A percentile compares a stretch with the other conserved stretches of the same genome.
These are phyloP conservation scores for Peronospora farinosa DNA, from an alignment of 352 stramenopile genomes.

Conservation along the genomic window DNA sequence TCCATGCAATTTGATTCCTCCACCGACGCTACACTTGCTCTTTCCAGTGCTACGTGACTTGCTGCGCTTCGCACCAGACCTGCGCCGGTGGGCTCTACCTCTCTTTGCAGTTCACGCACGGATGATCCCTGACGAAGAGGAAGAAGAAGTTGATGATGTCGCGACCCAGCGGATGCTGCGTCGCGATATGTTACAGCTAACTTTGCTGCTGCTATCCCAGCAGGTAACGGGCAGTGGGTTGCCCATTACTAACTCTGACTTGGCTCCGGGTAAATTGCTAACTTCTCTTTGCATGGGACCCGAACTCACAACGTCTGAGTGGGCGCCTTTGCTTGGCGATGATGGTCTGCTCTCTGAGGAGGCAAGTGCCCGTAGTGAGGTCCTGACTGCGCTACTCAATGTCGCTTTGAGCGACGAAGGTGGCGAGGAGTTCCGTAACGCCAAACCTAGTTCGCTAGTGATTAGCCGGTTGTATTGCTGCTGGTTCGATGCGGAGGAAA, in stretches of 20 bases:
- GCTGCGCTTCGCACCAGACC: constrained; percentile 38
- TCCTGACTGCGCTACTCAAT: constrained; percentile 55
- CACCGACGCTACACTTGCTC: constrained; percentile 71
- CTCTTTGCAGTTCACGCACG: constrained; percentile 71
- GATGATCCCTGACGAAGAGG: constrained; percentile 86
- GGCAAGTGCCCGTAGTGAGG: constrained; percentile 42
- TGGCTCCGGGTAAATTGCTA: constrained; percentile 51
- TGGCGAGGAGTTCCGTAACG: constrained; percentile 30
- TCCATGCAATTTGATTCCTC: constrained; percentile 58
- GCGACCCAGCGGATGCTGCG: constrained; percentile 65
- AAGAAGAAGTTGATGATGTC: constrained; percentile 83
- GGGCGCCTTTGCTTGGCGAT: constrained; percentile 62
- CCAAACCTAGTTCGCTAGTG: constrained; percentile 45
- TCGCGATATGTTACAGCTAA: constrained; percentile 67
- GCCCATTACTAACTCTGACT: constrained; percentile 60
- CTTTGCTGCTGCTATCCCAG: constrained; percentile 54
- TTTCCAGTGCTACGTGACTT: constrained; percentile 66
- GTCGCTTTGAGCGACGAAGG: constrained; percentile 54
- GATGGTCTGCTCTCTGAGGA: constrained; percentile 61
- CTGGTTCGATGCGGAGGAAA: constrained; percentile 56
- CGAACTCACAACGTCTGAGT: constrained; percentile 53
- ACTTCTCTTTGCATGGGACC: constrained; percentile 51
- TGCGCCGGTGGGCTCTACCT: constrained; percentile 64
- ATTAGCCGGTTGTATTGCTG: constrained; percentile 56
- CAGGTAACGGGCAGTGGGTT: constrained; percentile 40